Evolutionary conservation across 2,329 filamentous ascomycete genomes (phyloP).

Genomic region (Fusarium mexicanum): DNA sequence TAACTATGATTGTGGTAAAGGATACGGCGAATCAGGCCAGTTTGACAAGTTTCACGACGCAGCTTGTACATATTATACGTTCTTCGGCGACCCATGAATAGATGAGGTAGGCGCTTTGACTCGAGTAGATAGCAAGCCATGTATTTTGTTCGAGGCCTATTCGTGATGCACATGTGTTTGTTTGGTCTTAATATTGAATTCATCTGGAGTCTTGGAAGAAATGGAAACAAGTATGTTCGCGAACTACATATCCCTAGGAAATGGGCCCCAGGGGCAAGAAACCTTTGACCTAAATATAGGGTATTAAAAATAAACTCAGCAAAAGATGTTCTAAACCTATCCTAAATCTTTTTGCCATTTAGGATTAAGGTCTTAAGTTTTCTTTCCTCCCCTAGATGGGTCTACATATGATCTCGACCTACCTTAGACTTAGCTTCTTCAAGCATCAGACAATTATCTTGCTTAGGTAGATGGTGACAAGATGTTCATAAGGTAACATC

Average conservation of each 20-base stretch:
- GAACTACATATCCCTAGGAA: not conserved
- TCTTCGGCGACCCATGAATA: not conserved
- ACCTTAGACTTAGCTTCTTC: not conserved
- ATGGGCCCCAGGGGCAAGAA: no score
- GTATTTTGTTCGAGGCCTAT: not conserved
- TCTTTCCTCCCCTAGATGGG: not conserved
- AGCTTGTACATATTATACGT: not conserved
- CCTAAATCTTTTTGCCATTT: no score
- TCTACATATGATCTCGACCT: not conserved
- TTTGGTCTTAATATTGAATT: not conserved
- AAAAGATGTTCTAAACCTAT: no score
- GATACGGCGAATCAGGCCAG: not conserved
- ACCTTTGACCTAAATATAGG: no score
- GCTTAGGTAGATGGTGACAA: not conserved
- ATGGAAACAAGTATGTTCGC: not conserved
- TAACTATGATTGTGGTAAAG: conserved; percentile 22
- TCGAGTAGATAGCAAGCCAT: not conserved
- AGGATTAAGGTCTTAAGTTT: no score
- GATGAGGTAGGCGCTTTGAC: not conserved
- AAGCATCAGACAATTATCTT: not conserved
- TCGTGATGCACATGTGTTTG: not conserved
- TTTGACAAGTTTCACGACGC: not conserved
- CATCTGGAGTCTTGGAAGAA: not conserved
- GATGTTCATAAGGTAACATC: not conserved
- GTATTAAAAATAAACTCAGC: no score